Base-by-base conservation (phyloP, 179 eudicot genomes). In the Spinacia oleracea region DNA sequence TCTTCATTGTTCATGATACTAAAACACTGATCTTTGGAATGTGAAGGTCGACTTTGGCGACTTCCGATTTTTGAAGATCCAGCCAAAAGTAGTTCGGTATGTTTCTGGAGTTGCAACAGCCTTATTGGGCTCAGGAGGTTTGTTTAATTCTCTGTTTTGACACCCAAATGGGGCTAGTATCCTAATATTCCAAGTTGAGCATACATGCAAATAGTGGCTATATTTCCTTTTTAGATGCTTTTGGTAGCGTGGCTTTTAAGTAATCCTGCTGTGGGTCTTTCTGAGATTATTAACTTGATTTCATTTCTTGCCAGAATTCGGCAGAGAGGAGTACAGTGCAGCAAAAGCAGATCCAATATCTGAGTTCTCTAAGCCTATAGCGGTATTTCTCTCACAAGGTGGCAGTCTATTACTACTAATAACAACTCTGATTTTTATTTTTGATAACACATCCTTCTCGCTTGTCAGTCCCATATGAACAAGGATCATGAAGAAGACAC, bases 61-160 rank as follows among this genome's bases (percentile, higher is more conserved):
- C 85, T 96, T 96, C 78, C 97, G 92, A 82, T 93, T 93, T 82
- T 31, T 96, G 82, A 90, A 90, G 67, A 93, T 96, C 83, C 90
- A 89, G 77, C 99, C 97, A 38, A 88, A 88, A 89, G 90, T 89
- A 60, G 92, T 96, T 72, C 84, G 92, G 32, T 96, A 87, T 81
- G 97, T 96, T 9, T 89, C 98, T 6, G 99, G 98, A 34, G 93
- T 93, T 80, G 98, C 99, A 78, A 93, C 99, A 12, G 96, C 99
- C 64, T 50, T 90, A 76, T 83, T 93, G 85, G 99, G 97, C 72
- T 91, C 99, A 43, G 99, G 99, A 93, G 99, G 99, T 96, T 81
- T 74, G 97, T 81, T 16, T 48, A 25, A 51, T 32, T 67, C 70
- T 48, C 40, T 59, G 23, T 46, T 38, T 64, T 72, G 59, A 6